phyloP scores from a whole-genome alignment of 306 rosid genomes.

The Adenanthera pavonina region DNA sequence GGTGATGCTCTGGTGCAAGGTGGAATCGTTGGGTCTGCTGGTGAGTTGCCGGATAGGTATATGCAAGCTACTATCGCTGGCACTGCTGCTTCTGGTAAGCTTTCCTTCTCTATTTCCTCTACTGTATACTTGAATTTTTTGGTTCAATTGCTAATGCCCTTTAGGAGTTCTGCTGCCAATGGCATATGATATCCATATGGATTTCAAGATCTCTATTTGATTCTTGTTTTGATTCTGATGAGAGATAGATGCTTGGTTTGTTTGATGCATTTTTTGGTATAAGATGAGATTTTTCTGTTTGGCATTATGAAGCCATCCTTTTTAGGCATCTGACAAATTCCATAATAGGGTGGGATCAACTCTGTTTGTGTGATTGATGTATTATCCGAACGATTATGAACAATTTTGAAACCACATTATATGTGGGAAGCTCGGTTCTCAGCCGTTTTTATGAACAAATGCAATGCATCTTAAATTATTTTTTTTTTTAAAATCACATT shows the following conservation, averaged over 20 bases:
- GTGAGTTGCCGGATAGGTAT: conserved; percentile 83
- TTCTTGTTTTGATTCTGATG: background rate
- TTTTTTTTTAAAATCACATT: background rate
- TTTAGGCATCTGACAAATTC: background rate
- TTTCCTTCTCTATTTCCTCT: background rate
- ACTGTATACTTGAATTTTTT: background rate
- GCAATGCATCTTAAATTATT: background rate
- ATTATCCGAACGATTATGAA: background rate
- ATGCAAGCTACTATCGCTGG: conserved; percentile 92
- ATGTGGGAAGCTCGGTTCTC: background rate
- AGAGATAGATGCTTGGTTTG: background rate
- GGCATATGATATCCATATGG: background rate
- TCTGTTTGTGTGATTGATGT: background rate
- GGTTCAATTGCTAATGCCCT: background rate
- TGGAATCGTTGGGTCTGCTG: conserved; percentile 79
- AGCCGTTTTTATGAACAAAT: background rate
- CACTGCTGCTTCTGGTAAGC: conserved; percentile 80
- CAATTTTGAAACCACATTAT: background rate
- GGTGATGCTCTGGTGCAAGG: conserved; percentile 85
- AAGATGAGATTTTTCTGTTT: background rate
- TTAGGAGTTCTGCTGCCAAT: background rate
- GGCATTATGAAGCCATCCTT: background rate
- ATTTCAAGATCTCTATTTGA: background rate
- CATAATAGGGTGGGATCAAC: background rate
- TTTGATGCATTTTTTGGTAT: conserved; percentile 7